A percentile compares a stretch with the other conserved stretches of the same genome.
These are phyloP conservation scores for Oryza longistaminata DNA, from an alignment of 176 grass and related monocot species.

Conservation along the genomic window DNA sequence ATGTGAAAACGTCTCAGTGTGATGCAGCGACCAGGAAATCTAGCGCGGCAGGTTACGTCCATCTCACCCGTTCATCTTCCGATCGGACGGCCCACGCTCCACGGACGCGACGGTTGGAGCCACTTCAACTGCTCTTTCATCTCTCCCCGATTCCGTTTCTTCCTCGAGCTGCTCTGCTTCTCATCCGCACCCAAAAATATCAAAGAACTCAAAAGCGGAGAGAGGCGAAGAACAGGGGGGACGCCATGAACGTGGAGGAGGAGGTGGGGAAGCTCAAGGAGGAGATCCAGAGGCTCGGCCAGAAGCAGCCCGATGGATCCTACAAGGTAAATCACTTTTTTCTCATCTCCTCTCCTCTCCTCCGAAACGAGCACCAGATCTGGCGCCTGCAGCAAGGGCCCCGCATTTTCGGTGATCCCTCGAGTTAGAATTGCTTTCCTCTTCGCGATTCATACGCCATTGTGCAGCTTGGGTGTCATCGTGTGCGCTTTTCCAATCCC, in stretches of 20 bases:
- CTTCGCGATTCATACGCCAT: background rate
- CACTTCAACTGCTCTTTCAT: no score
- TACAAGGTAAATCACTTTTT: constrained; percentile 58
- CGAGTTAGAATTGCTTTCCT: background rate
- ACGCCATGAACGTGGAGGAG: constrained; percentile 93
- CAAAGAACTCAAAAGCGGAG: background rate
- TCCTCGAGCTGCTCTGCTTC: no score
- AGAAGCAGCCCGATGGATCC: constrained; percentile 76
- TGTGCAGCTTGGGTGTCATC: background rate
- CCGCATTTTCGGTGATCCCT: background rate
- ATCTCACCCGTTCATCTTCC: background rate
- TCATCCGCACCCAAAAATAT: constrained; percentile 7
- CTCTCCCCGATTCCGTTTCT: background rate
- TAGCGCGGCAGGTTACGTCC: no score
- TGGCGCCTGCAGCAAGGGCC: background rate
- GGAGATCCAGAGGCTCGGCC: constrained; percentile 90
- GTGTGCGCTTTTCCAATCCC: background rate
- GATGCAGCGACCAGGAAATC: no score
- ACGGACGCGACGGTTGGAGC: background rate
- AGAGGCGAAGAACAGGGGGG: background rate
- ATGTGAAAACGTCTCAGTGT: no score
- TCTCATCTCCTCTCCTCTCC: no score
- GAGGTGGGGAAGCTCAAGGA: constrained; percentile 86
- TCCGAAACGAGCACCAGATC: background rate
- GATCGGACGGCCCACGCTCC: constrained; percentile 16